phyloP scores from a whole-genome alignment of 441 rosid species.

The Cnidoscolus chayamansa region DNA sequence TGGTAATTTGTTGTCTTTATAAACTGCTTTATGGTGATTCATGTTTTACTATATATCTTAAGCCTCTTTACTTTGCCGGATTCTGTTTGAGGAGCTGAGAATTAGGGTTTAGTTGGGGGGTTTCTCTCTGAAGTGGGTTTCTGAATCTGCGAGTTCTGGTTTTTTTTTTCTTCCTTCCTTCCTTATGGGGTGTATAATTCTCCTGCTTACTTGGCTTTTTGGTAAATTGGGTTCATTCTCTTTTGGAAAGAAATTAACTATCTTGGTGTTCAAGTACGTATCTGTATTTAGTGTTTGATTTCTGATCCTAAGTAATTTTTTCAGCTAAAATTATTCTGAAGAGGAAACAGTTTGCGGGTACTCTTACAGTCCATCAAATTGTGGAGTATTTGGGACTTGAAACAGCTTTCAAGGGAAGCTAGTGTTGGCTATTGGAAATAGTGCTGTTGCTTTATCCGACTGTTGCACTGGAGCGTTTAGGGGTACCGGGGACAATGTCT shows the following conservation, averaged over 20 bases:
- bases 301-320: not conserved
- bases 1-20: constrained; percentile 9
- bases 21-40: constrained; percentile 16
- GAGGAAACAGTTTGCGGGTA: constrained; percentile 18
- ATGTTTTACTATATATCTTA: constrained; percentile 13
- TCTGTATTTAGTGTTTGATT: constrained; percentile 10
- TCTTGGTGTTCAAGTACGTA: constrained; percentile 15
- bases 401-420: constrained; percentile 4
- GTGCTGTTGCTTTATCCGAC: constrained; percentile 18
- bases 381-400: constrained; percentile 13
- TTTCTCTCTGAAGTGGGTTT: not conserved
- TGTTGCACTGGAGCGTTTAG: constrained; percentile 51
- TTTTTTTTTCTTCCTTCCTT: not conserved
- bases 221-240: not conserved
- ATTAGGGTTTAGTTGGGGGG: constrained; percentile 29
- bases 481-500: constrained; percentile 52
- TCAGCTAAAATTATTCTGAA: not conserved
- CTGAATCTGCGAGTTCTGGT: not conserved
- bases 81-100: constrained; percentile 19
- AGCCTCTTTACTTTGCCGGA: constrained; percentile 22
- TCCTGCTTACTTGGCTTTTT: not conserved
- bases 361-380: constrained; percentile 4
- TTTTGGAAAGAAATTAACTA: not conserved
- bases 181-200: not conserved
- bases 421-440: constrained; percentile 16